Percentiles rank a stretch among this genome's conserved stretches.
Evolutionary conservation across 2,329 filamentous ascomycete genomes (phyloP).

Genomic region (Emergomyces orientalis): DNA sequence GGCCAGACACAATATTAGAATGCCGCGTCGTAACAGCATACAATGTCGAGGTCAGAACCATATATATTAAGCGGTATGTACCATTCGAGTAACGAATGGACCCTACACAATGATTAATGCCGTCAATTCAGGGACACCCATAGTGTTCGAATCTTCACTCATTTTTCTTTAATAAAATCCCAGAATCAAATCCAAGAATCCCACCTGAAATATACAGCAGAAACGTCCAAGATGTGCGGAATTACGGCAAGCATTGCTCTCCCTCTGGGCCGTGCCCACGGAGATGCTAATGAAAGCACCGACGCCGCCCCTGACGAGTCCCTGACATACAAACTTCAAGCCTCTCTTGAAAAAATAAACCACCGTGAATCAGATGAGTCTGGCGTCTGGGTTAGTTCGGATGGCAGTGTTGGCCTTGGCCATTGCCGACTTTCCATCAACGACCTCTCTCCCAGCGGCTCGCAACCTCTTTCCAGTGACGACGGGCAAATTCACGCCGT

Average conservation of each 20-base stretch:
- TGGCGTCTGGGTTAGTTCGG: slow-evolving; percentile 40
- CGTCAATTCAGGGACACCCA: background rate
- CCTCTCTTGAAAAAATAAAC: slow-evolving; percentile 29
- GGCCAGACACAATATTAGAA: too few species aligned
- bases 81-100: too few species aligned
- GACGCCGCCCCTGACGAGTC: background rate
- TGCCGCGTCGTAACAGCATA: too few species aligned
- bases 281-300: background rate
- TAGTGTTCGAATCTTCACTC: background rate
- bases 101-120: too few species aligned
- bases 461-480: slow-evolving; percentile 39
- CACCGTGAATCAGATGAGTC: slow-evolving; percentile 41
- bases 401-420: slow-evolving; percentile 37
- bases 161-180: background rate
- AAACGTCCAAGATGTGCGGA: slow-evolving; percentile 1
- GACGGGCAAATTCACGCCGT: slow-evolving; percentile 43
- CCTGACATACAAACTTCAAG: slow-evolving; percentile 1
- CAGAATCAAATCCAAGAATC: background rate
- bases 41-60: too few species aligned
- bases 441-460: slow-evolving; percentile 41
- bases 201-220: background rate
- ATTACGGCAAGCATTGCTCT: slow-evolving; percentile 5
- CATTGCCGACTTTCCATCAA: slow-evolving; percentile 47
- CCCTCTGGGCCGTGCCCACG: background rate
- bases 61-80: too few species aligned